Percentiles rank a stretch among this genome's conserved stretches.
Evolutionary conservation across 345 rosid species (phyloP).

Genomic region (Eucalyptus marginata): DNA sequence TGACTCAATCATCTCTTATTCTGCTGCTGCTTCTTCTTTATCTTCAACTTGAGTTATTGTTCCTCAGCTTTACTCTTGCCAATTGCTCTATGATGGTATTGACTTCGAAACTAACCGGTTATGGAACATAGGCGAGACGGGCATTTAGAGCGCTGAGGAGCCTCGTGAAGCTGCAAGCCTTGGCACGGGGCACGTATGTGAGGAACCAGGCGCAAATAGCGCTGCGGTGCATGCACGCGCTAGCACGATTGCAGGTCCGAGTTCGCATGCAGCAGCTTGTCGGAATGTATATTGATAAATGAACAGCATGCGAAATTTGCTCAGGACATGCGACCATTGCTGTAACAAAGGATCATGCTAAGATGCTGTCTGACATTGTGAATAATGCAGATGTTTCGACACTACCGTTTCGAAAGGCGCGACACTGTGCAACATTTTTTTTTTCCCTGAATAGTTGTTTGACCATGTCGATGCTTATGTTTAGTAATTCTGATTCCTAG

Average conservation of each 20-base stretch:
- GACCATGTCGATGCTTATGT: not conserved
- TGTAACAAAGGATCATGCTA: not conserved
- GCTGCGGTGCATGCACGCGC: constrained; percentile 67
- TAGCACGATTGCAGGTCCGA: constrained; percentile 67
- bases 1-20: not conserved
- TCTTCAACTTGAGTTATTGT: not conserved
- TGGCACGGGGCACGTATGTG: constrained; percentile 53
- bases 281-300: not conserved
- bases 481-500: not conserved
- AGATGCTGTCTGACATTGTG: not conserved
- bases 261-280: constrained; percentile 69
- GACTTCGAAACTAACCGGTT: not conserved
- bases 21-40: not conserved
- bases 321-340: not conserved
- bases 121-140: constrained; percentile 38
- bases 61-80: not conserved
- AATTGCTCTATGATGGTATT: not conserved
- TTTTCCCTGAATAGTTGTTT: not conserved
- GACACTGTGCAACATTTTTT: not conserved
- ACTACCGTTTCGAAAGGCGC: not conserved
- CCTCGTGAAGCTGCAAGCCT: constrained; percentile 76
- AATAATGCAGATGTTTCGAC: not conserved
- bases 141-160: constrained; percentile 72
- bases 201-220: constrained; percentile 61
- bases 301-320: not conserved